These are phyloP conservation scores for Eucalyptus tenuipes DNA, from an alignment of 345 rosid species.

Conservation along the genomic window DNA sequence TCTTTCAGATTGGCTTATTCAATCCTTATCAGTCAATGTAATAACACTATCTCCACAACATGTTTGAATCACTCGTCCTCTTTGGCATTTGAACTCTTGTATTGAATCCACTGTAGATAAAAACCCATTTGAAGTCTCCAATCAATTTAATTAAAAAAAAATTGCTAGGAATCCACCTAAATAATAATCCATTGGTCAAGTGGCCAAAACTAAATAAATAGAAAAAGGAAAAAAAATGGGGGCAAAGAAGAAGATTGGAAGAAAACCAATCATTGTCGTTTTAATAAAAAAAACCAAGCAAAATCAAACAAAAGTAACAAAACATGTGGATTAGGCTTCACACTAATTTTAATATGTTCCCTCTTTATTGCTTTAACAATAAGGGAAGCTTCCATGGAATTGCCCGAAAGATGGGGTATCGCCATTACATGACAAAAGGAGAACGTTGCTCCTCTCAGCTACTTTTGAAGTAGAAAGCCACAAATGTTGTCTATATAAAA, in stretches of 20 bases:
- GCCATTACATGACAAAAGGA: not conserved
- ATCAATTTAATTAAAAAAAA: not conserved
- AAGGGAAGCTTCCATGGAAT: not conserved
- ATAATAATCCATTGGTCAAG: not conserved
- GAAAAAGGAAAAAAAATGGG: not conserved
- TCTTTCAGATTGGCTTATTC: not conserved
- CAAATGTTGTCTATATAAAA: not conserved
- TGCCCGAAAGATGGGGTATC: not conserved
- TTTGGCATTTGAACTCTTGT: not conserved
- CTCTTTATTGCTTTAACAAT: not conserved
- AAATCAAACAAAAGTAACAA: not conserved
- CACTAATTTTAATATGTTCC: not conserved
- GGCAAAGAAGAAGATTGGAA: not conserved
- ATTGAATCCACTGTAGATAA: not conserved
- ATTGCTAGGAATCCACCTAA: not conserved
- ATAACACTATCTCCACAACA: not conserved
- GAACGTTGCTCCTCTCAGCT: not conserved
- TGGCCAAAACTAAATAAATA: not conserved
- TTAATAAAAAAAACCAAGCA: not conserved
- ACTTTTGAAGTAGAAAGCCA: not conserved
- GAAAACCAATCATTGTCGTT: not conserved
- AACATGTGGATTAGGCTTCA: not conserved
- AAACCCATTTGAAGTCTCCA: not conserved
- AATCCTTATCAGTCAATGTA: not conserved
- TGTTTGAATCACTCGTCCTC: not conserved